phyloP scores from a whole-genome alignment of 768 basidiomycete genomes.

The Cystobasidium onofrii region DNA sequence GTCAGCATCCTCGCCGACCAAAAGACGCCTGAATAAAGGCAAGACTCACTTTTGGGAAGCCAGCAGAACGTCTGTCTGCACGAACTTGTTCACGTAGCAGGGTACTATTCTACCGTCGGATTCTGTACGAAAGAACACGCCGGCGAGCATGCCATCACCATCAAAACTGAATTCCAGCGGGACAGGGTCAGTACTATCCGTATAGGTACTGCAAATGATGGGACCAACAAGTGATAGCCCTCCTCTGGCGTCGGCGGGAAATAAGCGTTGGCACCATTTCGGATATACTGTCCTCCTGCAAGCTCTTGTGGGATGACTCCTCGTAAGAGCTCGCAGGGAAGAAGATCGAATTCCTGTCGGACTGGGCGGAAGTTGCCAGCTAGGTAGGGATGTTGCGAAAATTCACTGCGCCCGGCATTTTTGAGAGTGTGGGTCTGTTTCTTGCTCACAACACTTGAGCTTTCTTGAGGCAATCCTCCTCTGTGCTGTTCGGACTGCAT shows the following conservation, averaged over 20 bases:
- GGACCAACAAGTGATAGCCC: conserved; percentile 1
- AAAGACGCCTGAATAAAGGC: conserved; percentile 40
- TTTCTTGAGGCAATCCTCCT: no score
- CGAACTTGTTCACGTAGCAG: conserved; percentile 45
- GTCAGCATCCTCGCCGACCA: conserved; percentile 17
- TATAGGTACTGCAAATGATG: no score
- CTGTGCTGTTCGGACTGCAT: no score
- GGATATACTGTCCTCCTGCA: conserved; percentile 46
- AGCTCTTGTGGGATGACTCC: conserved; percentile 46
- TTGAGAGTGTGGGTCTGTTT: not conserved
- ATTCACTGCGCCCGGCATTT: not conserved
- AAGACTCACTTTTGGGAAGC: conserved; percentile 42
- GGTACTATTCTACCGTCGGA: conserved; percentile 30
- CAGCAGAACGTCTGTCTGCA: conserved; percentile 43
- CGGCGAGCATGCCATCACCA: conserved; percentile 49
- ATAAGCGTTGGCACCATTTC: conserved; percentile 48
- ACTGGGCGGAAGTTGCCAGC: conserved; percentile 47
- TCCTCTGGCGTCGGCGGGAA: conserved; percentile 33
- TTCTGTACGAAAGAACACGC: conserved; percentile 44
- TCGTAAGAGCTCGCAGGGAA: conserved; percentile 39
- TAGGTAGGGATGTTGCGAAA: conserved; percentile 44
- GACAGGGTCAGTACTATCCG: no score
- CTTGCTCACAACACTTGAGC: not conserved
- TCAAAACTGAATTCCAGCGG: conserved; percentile 45
- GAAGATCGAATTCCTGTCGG: conserved; percentile 43